These are phyloP conservation scores for Myxozyma lipomycoides DNA, from an alignment of 805 yeast genomes.

Conservation along the genomic window DNA sequence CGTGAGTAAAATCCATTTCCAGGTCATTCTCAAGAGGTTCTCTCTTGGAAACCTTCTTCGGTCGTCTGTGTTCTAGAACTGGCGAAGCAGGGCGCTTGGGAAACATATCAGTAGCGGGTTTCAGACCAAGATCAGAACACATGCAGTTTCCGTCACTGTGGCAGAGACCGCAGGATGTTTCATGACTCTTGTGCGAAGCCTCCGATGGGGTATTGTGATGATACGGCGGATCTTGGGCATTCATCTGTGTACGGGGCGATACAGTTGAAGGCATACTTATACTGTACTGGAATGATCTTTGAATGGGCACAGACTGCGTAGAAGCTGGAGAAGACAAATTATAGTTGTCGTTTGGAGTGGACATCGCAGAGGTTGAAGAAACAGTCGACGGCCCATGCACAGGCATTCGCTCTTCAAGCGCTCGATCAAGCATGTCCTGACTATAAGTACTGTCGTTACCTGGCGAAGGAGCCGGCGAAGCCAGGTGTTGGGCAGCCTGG, in stretches of 20 bases:
- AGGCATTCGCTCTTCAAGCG: constrained; percentile 26
- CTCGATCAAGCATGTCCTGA: constrained; percentile 26
- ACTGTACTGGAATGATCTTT: constrained; percentile 8
- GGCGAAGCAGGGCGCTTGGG: constrained; percentile 11
- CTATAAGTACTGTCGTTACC: constrained; percentile 30
- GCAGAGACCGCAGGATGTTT: constrained; percentile 20
- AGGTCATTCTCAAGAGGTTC: constrained; percentile 16
- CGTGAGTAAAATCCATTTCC: constrained; percentile 28
- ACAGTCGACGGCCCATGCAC: constrained; percentile 10
- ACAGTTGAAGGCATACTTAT: background rate
- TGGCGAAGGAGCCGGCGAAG: constrained; percentile 53
- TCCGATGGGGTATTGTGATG: background rate
- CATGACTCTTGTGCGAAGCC: background rate
- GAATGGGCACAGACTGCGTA: constrained; percentile 10
- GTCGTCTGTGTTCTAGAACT: background rate
- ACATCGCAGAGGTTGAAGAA: constrained; percentile 16
- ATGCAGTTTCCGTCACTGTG: constrained; percentile 25
- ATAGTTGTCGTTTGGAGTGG: constrained; percentile 3
- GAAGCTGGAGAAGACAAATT: constrained; percentile 9
- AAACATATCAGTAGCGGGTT: constrained; percentile 23
- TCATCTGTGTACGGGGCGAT: background rate
- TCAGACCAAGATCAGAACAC: constrained; percentile 24
- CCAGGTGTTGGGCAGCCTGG: constrained; percentile 39
- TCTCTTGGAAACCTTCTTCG: background rate
- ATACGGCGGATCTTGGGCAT: background rate